Base-by-base conservation (phyloP, 768 basidiomycete species). In the Pleurotus djamor region DNA sequence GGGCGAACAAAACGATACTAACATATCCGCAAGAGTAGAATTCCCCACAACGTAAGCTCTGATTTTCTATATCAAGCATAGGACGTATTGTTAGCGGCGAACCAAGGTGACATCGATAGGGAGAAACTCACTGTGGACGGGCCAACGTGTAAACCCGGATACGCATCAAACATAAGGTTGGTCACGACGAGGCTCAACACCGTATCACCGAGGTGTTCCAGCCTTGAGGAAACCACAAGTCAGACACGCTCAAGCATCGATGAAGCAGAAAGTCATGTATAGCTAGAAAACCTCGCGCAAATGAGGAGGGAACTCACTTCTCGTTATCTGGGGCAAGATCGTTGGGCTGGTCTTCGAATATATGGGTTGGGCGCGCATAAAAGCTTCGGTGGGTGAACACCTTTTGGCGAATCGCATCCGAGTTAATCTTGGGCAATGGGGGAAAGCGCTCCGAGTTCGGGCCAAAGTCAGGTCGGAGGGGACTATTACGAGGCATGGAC, bases 291-390 rank as follows among this genome's bases (percentile, higher is more conserved):
- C 3, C 48, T 52, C 16, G n/a, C 12, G 38, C 17, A 43, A 13
- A 9, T 48, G 38, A 21, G 32, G 9, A 34, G 16, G 17, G 33
- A 4, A 69, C 78, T 64, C 57, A 91, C 91, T 83, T 88, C 74
- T 93, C 91, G 62, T 93, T 92, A 67, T 93, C 91, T 5, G 89
- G 91, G 52, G 87, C 88, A 2, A 81, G 86, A 70, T 93, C 91
- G 62, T 83, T 77, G 0, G 79, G 82, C 38, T 75, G 78, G 69
- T 93, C 91, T 67, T 93, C 91, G 63, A 93, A 93, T 28, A 90
- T 74, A 64, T 89, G 84, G 5, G 83, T 86, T 0, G 90, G 89
- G 2, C 91, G 78, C 0, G 82, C 91, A 65, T 76, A 82, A 65
- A 78, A 82, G 68, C 87, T 88, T 37, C 90, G 85, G 66, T 93